These are phyloP conservation scores for Ehretia macrophylla DNA, from an alignment of 257 asterid species.

Conservation along the genomic window DNA sequence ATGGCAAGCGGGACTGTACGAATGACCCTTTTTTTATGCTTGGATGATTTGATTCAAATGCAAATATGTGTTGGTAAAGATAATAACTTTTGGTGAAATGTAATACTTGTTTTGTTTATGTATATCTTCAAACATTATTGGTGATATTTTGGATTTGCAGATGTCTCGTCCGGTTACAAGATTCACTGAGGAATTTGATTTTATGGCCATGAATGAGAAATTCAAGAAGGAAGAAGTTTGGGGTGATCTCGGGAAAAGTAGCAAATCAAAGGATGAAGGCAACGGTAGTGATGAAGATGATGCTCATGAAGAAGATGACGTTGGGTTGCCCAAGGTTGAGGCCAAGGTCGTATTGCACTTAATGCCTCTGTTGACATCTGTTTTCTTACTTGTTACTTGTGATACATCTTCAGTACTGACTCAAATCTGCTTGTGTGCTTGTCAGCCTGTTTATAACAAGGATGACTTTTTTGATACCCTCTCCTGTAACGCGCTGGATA, in stretches of 20 bases:
- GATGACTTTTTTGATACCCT: conserved; percentile 89
- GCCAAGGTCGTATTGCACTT: conserved; percentile 34
- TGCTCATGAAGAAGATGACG: conserved; percentile 44
- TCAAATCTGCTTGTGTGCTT: conserved; percentile 11
- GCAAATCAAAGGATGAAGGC: conserved; percentile 54
- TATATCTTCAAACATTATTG: neutral
- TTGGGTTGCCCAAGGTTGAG: conserved; percentile 54
- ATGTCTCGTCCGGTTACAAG: conserved; percentile 53
- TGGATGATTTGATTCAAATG: neutral
- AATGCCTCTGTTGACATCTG: neutral
- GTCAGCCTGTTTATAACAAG: conserved; percentile 80
- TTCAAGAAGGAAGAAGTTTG: conserved; percentile 96
- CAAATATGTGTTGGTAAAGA: no score
- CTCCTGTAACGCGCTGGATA: conserved; percentile 52
- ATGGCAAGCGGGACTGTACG: no score
- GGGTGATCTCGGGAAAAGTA: conserved; percentile 96
- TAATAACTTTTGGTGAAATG: no score
- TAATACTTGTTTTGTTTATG: no score
- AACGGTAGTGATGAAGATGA: conserved; percentile 56
- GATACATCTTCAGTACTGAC: neutral
- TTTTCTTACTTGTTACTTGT: no score
- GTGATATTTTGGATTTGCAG: conserved; percentile 33
- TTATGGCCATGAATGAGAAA: conserved; percentile 95
- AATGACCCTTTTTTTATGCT: no score
- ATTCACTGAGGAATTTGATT: conserved; percentile 91